Evolutionary conservation across 1,139 yeast species (phyloP).

Genomic region (Taphrina sp.): DNA sequence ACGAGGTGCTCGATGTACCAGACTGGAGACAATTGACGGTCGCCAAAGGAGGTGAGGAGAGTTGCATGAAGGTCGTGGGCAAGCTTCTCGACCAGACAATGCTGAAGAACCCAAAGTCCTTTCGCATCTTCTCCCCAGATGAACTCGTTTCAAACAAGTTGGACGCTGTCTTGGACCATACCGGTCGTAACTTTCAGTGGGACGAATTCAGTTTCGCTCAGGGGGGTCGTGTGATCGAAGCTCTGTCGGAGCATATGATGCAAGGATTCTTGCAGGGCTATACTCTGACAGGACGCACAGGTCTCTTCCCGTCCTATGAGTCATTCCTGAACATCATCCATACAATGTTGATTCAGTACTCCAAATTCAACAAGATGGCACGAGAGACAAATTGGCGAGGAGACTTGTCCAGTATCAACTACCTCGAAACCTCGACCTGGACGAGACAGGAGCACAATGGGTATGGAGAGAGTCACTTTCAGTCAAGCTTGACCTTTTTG

Average conservation of each 20-base stretch:
- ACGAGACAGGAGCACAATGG: constrained; percentile 38
- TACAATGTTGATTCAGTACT: constrained; percentile 39
- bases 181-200: constrained; percentile 38
- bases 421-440: constrained; percentile 39
- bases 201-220: constrained; percentile 37
- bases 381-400: constrained; percentile 38
- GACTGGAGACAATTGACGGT: constrained; percentile 38
- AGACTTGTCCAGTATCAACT: constrained; percentile 37
- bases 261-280: constrained; percentile 40
- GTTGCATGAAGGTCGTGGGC: constrained; percentile 37
- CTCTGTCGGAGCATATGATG: constrained; percentile 39
- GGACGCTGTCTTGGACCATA: constrained; percentile 38
- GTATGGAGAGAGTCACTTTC: too few species aligned
- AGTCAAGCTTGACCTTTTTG: too few species aligned
- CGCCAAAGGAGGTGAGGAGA: constrained; percentile 36
- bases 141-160: constrained; percentile 39
- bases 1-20: constrained; percentile 36
- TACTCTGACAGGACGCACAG: constrained; percentile 39
- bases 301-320: constrained; percentile 39
- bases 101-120: constrained; percentile 34
- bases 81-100: constrained; percentile 36
- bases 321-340: constrained; percentile 38
- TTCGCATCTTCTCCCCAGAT: constrained; percentile 39
- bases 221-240: constrained; percentile 39
- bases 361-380: constrained; percentile 39